Percentiles rank a stretch among this genome's conserved stretches.
Conservation (phyloP, 805 yeast species). For the Wickerhamiella domercqiae region DNA sequence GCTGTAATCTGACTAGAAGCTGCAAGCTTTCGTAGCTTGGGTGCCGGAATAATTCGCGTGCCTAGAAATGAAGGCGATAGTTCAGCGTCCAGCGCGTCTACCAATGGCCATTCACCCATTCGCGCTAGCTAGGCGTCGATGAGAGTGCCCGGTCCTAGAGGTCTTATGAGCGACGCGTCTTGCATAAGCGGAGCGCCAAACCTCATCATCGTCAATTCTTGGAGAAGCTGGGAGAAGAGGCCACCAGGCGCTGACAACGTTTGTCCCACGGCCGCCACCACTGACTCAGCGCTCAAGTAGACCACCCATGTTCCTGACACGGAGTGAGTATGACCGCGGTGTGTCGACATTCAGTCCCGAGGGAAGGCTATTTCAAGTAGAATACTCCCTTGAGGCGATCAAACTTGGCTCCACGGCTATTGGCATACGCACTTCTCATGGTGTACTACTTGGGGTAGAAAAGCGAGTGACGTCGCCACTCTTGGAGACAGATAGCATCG, state of each 20-base stretch:
- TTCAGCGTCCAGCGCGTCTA: neutral
- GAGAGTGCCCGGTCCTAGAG: too few relatives aligned
- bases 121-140: neutral
- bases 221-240: too few relatives aligned
- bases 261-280: too few relatives aligned
- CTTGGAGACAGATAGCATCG: conserved; percentile 84
- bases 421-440: conserved; percentile 89
- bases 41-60: neutral
- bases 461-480: conserved; percentile 89
- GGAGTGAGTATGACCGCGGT: conserved; percentile 98
- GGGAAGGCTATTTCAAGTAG: conserved; percentile 95
- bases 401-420: conserved; percentile 96
- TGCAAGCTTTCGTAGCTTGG: neutral
- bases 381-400: conserved; percentile 93
- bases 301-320: conserved; percentile 94
- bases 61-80: neutral
- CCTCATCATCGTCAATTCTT: too few relatives aligned
- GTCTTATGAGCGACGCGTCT: too few relatives aligned
- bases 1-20: too few relatives aligned
- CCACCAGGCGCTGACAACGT: too few relatives aligned
- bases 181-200: too few relatives aligned
- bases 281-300: too few relatives aligned
- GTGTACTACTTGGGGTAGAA: conserved; percentile 92
- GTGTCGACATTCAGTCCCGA: conserved; percentile 98
- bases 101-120: neutral